Evolutionary conservation across 345 rosid species (phyloP).

Genomic region (Eucalyptus viminalis): DNA sequence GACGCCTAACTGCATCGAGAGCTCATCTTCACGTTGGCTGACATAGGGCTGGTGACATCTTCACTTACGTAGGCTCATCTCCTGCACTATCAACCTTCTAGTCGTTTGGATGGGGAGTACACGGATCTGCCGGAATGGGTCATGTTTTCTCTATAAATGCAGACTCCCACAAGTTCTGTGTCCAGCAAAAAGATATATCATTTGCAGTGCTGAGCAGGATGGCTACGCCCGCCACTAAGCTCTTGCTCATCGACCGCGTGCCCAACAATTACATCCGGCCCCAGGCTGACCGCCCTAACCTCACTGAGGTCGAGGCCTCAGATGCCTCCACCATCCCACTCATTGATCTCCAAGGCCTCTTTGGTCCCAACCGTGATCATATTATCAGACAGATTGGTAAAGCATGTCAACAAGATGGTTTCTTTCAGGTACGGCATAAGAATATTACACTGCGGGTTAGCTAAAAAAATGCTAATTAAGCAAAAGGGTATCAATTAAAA

Average conservation of each 20-base stretch:
- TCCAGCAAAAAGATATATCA: not conserved
- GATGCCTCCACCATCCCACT: constrained; percentile 32
- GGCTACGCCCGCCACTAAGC: constrained; percentile 5
- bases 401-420: constrained; percentile 45
- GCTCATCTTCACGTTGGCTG: not conserved
- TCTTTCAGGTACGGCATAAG: not conserved
- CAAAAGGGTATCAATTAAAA: not conserved
- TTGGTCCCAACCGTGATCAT: constrained; percentile 18
- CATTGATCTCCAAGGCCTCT: constrained; percentile 43
- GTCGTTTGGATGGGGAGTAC: not conserved
- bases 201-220: not conserved
- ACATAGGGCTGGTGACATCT: not conserved
- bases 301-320: constrained; percentile 17
- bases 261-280: constrained; percentile 49
- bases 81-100: not conserved
- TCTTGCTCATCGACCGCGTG: constrained; percentile 40
- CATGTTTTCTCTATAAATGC: not conserved
- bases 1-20: not conserved
- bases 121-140: not conserved
- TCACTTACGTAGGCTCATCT: not conserved
- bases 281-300: constrained; percentile 51
- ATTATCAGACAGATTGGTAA: constrained; percentile 23
- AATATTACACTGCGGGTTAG: not conserved
- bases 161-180: not conserved
- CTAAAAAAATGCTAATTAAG: not conserved